phyloP scores from a whole-genome alignment of 1,139 yeast genomes.

The Pneumocystis sp. region DNA sequence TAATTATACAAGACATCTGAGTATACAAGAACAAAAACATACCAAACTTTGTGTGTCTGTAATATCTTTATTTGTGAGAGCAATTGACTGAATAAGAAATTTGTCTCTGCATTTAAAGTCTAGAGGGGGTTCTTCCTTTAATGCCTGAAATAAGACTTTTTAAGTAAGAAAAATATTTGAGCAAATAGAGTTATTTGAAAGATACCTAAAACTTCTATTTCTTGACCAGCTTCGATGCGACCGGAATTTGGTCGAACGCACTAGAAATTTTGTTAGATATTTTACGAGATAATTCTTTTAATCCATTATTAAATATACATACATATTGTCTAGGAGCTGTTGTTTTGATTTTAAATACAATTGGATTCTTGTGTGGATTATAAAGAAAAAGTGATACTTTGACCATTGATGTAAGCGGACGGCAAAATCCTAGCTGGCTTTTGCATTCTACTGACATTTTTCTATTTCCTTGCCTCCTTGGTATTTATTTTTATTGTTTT shows the following conservation, averaged over 20 bases:
- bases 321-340: constrained; percentile 68
- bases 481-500: background rate
- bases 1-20: background rate
- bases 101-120: constrained; percentile 79
- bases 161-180: background rate
- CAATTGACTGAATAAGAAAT: constrained; percentile 74
- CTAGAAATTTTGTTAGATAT: constrained; percentile 9
- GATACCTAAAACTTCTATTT: constrained; percentile 11
- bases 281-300: background rate
- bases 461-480: background rate
- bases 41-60: constrained; percentile 15
- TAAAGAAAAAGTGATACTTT: constrained; percentile 11
- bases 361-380: constrained; percentile 25
- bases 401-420: constrained; percentile 12
- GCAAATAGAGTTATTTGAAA: background rate
- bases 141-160: constrained; percentile 59
- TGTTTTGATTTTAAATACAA: constrained; percentile 92
- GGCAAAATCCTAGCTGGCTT: constrained; percentile 8
- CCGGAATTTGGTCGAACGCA: constrained; percentile 13
- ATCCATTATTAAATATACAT: background rate
- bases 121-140: constrained; percentile 55
- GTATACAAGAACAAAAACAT: constrained; percentile 9
- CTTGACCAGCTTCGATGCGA: constrained; percentile 13
- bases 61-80: constrained; percentile 29
- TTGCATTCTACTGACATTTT: constrained; percentile 12